A percentile compares a stretch with the other conserved stretches of the same genome.
These are phyloP conservation scores for Whalleya microplaca DNA, from an alignment of 2,329 filamentous ascomycete species.

Conservation along the genomic window DNA sequence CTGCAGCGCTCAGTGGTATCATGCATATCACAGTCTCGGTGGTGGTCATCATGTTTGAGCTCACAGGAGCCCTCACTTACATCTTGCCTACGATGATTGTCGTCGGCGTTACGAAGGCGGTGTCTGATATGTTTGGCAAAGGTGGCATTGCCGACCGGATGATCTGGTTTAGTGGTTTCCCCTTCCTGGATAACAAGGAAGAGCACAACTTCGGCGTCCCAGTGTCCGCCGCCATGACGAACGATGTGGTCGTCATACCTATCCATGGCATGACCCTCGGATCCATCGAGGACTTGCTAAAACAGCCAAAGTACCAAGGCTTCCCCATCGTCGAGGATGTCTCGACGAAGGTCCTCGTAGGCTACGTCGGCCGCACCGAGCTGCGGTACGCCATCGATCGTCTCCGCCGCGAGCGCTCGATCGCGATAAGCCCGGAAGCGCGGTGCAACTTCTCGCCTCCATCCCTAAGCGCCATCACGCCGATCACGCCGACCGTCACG, in stretches of 20 bases:
- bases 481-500: constrained; percentile 51
- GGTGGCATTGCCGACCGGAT: constrained; percentile 96
- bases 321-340: constrained; percentile 87
- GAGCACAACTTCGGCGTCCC: constrained; percentile 96
- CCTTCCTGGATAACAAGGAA: constrained; percentile 95
- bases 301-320: constrained; percentile 83
- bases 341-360: constrained; percentile 72
- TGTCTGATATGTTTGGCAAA: constrained; percentile 89
- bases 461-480: constrained; percentile 36
- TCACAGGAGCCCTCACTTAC: constrained; percentile 95
- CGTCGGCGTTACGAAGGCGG: constrained; percentile 92
- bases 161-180: constrained; percentile 98
- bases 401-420: constrained; percentile 66
- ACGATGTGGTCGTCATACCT: constrained; percentile 73
- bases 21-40: constrained; percentile 98
- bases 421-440: constrained; percentile 64
- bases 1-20: constrained; percentile 88
- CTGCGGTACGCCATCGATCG: constrained; percentile 88
- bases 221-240: constrained; percentile 88
- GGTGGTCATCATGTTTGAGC: constrained; percentile 98
- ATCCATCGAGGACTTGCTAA: constrained; percentile 76
- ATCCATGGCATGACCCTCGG: constrained; percentile 73
- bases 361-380: constrained; percentile 92
- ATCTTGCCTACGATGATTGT: constrained; percentile 99
- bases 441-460: constrained; percentile 74